Conservation (phyloP, 2,329 filamentous ascomycete species). For the Claviceps humidiphila region DNA sequence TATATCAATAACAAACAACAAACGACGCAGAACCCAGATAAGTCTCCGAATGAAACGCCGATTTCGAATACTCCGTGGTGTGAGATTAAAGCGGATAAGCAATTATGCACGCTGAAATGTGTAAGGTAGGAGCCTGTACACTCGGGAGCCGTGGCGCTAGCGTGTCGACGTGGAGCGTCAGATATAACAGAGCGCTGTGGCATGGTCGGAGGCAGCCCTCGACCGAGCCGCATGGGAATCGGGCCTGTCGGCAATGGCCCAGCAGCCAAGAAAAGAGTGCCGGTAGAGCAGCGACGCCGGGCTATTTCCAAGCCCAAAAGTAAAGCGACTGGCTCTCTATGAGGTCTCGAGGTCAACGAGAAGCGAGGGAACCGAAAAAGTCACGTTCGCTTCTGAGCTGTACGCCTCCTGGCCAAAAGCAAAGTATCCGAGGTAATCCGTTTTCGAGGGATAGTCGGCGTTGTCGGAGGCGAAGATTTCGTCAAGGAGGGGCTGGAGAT, state of each 20-base stretch:
- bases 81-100: too few relatives aligned
- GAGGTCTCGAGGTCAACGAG: constrained; percentile 3
- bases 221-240: background rate
- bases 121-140: background rate
- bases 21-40: too few relatives aligned
- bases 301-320: background rate
- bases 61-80: too few relatives aligned
- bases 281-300: background rate
- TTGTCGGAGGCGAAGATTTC: constrained; percentile 22
- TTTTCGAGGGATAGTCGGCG: constrained; percentile 21
- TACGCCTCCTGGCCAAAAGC: constrained; percentile 39
- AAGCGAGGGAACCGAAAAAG: constrained; percentile 21
- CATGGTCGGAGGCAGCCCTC: background rate
- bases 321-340: background rate
- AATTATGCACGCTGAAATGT: constrained; percentile 1
- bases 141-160: background rate
- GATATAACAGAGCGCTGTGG: background rate
- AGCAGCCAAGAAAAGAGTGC: background rate
- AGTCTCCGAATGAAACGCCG: too few relatives aligned
- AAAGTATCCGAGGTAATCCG: constrained; percentile 38
- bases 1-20: too few relatives aligned
- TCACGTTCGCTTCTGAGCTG: constrained; percentile 28
- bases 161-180: background rate
- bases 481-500: constrained; percentile 31
- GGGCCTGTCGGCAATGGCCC: background rate